Evolutionary conservation across 1,284 basidiomycete genomes (phyloP), one percentile per base, ranked within the genome.

Genomic region (Caloboletus inedulis): DNA sequence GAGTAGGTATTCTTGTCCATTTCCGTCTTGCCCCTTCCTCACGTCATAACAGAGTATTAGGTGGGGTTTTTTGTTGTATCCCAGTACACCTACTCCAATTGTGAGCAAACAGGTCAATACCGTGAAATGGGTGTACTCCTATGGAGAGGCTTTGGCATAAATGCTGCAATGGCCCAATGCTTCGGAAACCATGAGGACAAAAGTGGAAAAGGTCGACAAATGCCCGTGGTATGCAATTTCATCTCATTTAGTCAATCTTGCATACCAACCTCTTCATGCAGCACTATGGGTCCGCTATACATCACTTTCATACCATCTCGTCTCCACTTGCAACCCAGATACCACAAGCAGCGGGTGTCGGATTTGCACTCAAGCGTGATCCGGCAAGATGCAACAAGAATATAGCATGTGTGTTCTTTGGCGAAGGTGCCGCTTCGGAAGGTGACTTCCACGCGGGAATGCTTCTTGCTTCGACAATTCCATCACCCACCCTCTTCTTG

Each of bases 271-370:
- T 34, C 42, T 42, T 54, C 43, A 9, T 23, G 29, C 52, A 91
- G 89, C 94, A 98, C 66, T 94, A 94, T 69, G 90, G 91, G 8
- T 93, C 92, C 5, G 78, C 81, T 2, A 74, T 85, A 52, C 82
- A 89, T 58, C 93, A 96, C 68, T 96, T 96, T 68, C 91, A 95
- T 70, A 93, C 91, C 29, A 95, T 98, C 57, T 96, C 94, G 4
- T 94, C 91, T 10, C 91, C 94, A 1, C 77, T 98, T n/a, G 91
- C 89, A 2, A 98, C 94, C 0, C 94, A 98, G 72, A 94, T 98
- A 58, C 95, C 94, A 0, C 94, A 97, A 72, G 95, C 94, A 7
- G 94, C 94, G 0, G 95, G 95, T 6, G 91, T 96, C 5, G 94
- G 82, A 0, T 97, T 91, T 66, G 92, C 94, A 1, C 77, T 98